Percentiles rank a stretch among this genome's conserved stretches.
Evolutionary conservation across 2,329 filamentous ascomycete species (phyloP).

Genomic region (Penicillium sp.): DNA sequence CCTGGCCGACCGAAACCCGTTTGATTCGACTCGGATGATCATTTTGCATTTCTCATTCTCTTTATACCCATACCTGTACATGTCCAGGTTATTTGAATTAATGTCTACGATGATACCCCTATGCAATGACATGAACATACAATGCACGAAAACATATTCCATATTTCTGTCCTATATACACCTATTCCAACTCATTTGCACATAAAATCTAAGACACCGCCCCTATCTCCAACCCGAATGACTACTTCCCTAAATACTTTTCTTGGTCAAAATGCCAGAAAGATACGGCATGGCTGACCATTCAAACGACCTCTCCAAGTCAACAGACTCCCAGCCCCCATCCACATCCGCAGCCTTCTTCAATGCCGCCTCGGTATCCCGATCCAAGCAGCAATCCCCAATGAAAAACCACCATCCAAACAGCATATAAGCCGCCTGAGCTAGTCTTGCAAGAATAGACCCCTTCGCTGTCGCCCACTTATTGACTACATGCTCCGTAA

Average conservation of each 20-base stretch:
- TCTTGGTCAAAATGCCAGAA: slow-evolving; percentile 44
- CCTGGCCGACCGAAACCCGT: slow-evolving; percentile 37
- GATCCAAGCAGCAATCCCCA: slow-evolving; percentile 53
- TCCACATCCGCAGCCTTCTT: slow-evolving; percentile 42
- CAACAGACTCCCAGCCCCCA: slow-evolving; percentile 51
- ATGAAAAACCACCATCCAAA: slow-evolving; percentile 56
- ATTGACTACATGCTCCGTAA: slow-evolving; percentile 59
- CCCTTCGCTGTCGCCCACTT: slow-evolving; percentile 51
- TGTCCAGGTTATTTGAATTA: background rate
- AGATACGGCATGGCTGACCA: slow-evolving; percentile 43
- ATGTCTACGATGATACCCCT: slow-evolving; percentile 20
- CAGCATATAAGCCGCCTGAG: slow-evolving; percentile 49
- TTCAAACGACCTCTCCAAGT: slow-evolving; percentile 46
- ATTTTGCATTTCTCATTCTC: background rate
- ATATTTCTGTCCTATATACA: background rate
- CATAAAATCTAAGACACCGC: background rate
- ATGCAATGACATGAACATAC: background rate
- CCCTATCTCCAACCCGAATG: background rate
- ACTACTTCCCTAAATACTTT: slow-evolving; percentile 5
- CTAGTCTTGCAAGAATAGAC: slow-evolving; percentile 43
- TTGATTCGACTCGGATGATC: slow-evolving; percentile 2
- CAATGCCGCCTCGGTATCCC: slow-evolving; percentile 50
- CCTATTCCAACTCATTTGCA: background rate
- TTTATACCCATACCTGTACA: background rate
- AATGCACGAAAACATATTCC: background rate